A percentile compares a stretch with the other conserved stretches of the same genome.
Conservation (phyloP, 2,329 filamentous ascomycete genomes). For the Fragosphaeria purpurea region DNA sequence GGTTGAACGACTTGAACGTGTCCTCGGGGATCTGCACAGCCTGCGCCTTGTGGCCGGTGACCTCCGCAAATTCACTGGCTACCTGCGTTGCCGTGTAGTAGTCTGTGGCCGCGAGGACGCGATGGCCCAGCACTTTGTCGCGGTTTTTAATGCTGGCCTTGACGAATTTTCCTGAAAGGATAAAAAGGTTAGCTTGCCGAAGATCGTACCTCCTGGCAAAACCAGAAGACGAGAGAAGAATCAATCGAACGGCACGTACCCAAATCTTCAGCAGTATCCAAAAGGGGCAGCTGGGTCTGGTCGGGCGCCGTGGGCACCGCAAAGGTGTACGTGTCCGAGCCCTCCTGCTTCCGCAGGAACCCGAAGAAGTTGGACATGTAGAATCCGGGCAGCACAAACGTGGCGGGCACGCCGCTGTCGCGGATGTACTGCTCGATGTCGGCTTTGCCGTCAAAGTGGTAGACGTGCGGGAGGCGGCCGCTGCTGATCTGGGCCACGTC, state of each 20-base stretch:
- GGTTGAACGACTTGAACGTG: conserved; percentile 23
- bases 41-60: conserved; percentile 26
- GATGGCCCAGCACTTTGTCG: conserved; percentile 30
- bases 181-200: too few relatives aligned
- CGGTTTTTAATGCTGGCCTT: conserved; percentile 25
- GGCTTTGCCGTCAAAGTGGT: conserved; percentile 49
- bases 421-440: conserved; percentile 45
- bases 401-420: conserved; percentile 31
- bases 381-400: conserved; percentile 41
- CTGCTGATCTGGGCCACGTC: conserved; percentile 29
- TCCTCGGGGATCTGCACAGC: conserved; percentile 27
- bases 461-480: conserved; percentile 29
- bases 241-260: conserved; percentile 13
- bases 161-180: conserved; percentile 17
- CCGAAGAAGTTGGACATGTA: conserved; percentile 42
- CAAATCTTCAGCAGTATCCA: conserved; percentile 24
- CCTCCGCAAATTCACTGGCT: conserved; percentile 27
- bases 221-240: neutral
- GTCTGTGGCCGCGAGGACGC: conserved; percentile 30
- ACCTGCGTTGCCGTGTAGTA: conserved; percentile 31
- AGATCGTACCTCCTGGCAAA: neutral
- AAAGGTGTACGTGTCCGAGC: too few relatives aligned
- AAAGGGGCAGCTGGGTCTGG: conserved; percentile 21
- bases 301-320: too few relatives aligned
- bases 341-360: too few relatives aligned